Conservation (phyloP, 2,329 filamentous ascomycete genomes). For the Neonectria hederae region DNA sequence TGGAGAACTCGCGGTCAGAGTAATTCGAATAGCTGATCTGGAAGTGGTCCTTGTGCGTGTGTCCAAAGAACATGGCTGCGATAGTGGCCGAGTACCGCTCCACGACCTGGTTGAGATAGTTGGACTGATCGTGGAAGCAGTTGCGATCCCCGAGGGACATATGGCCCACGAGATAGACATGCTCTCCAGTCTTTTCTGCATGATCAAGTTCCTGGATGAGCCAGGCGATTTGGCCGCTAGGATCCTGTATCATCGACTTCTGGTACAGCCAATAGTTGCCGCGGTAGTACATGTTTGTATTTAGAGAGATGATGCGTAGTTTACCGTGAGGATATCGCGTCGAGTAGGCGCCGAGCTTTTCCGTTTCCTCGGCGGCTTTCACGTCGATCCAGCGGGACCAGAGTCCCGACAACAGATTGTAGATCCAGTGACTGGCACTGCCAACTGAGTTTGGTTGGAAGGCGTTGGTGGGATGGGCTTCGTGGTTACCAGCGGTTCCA, state of each 20-base stretch:
- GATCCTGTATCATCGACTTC: slow-evolving; percentile 59
- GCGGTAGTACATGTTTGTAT: slow-evolving; percentile 69
- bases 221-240: slow-evolving; percentile 62
- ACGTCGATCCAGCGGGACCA: slow-evolving; percentile 60
- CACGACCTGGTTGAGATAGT: slow-evolving; percentile 63
- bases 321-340: slow-evolving; percentile 55
- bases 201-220: slow-evolving; percentile 62
- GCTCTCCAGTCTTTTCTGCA: slow-evolving; percentile 61
- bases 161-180: slow-evolving; percentile 67
- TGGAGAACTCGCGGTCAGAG: slow-evolving; percentile 49
- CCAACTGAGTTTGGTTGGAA: slow-evolving; percentile 55
- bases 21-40: slow-evolving; percentile 64
- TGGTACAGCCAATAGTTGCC: slow-evolving; percentile 66
- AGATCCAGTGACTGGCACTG: slow-evolving; percentile 61
- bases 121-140: slow-evolving; percentile 61
- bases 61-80: slow-evolving; percentile 65
- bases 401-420: slow-evolving; percentile 56
- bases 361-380: slow-evolving; percentile 43
- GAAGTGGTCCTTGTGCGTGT: slow-evolving; percentile 67
- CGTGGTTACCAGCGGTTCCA: slow-evolving; percentile 66
- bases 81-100: slow-evolving; percentile 64
- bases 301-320: slow-evolving; percentile 66
- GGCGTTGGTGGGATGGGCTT: slow-evolving; percentile 62
- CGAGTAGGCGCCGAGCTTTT: slow-evolving; percentile 60
- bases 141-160: slow-evolving; percentile 62